These are phyloP conservation scores for Mallotus japonicus DNA, from an alignment of 441 rosid species.

Conservation along the genomic window DNA sequence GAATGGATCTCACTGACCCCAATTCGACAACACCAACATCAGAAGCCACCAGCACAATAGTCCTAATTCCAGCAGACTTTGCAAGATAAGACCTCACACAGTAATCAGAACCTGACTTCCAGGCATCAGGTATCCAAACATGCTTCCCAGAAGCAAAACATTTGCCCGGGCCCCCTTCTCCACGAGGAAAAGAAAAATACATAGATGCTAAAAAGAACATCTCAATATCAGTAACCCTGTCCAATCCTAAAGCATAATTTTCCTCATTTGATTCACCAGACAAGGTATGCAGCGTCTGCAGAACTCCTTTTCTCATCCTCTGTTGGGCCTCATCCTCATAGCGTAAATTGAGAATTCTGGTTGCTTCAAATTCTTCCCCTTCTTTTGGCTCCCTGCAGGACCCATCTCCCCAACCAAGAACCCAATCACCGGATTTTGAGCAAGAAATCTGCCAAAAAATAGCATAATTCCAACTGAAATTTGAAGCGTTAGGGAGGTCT, in stretches of 20 bases:
- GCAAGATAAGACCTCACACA: slow-evolving; percentile 85
- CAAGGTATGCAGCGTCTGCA: slow-evolving; percentile 73
- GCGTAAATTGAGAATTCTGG: slow-evolving; percentile 39
- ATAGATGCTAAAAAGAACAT: slow-evolving; percentile 91
- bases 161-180: slow-evolving; percentile 88
- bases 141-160: slow-evolving; percentile 76
- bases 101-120: slow-evolving; percentile 52
- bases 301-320: slow-evolving; percentile 76
- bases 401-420: slow-evolving; percentile 92
- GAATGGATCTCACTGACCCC: slow-evolving; percentile 76
- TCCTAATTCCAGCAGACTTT: slow-evolving; percentile 71
- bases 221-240: slow-evolving; percentile 89
- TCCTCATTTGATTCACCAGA: slow-evolving; percentile 92
- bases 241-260: slow-evolving; percentile 71
- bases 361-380: slow-evolving; percentile 61
- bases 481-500: slow-evolving; percentile 62
- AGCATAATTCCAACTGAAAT: slow-evolving; percentile 94
- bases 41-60: slow-evolving; percentile 77
- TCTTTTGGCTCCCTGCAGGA: slow-evolving; percentile 80
- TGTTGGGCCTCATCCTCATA: slow-evolving; percentile 66
- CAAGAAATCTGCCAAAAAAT: slow-evolving; percentile 87
- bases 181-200: slow-evolving; percentile 87
- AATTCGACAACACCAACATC: slow-evolving; percentile 87
- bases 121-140: slow-evolving; percentile 60
- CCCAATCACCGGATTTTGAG: slow-evolving; percentile 80